Evolutionary conservation across 805 yeast species (phyloP).

Genomic region (Metschnikowia gelsemii): DNA sequence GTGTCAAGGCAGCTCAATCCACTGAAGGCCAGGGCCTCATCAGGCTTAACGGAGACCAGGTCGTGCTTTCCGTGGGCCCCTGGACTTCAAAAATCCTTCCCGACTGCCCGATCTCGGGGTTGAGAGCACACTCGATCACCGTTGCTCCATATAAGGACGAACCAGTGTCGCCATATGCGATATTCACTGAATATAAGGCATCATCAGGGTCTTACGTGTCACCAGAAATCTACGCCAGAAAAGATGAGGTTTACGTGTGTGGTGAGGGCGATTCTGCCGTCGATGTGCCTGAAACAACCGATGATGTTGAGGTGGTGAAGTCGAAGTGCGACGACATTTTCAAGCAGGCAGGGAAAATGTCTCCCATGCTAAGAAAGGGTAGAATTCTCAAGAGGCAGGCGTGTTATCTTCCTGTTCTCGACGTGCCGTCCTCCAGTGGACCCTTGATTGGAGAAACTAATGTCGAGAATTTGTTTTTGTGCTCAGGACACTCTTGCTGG

Average conservation of each 20-base stretch:
- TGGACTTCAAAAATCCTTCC: conserved; percentile 93
- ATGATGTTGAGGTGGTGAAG: conserved; percentile 84
- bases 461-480: conserved; percentile 71
- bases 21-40: conserved; percentile 35
- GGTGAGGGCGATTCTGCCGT: conserved; percentile 95
- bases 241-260: conserved; percentile 93
- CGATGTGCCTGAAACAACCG: conserved; percentile 90
- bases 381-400: conserved; percentile 83
- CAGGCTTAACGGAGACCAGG: conserved; percentile 64
- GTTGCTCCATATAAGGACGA: conserved; percentile 72
- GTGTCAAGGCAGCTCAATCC: conserved; percentile 26
- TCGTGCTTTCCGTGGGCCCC: conserved; percentile 90
- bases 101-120: conserved; percentile 90
- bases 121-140: conserved; percentile 93
- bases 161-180: conserved; percentile 85
- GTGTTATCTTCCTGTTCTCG: conserved; percentile 91
- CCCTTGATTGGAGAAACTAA: conserved; percentile 94
- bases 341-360: conserved; percentile 72
- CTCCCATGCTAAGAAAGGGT: conserved; percentile 69
- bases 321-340: conserved; percentile 88
- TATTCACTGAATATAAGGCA: conserved; percentile 86
- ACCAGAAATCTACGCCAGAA: conserved; percentile 93
- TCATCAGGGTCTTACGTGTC: conserved; percentile 68
- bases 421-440: conserved; percentile 88
- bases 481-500: conserved; percentile 98